These are phyloP conservation scores for Dorcoceras hygrometricum DNA, from an alignment of 257 asterid genomes.

Conservation along the genomic window DNA sequence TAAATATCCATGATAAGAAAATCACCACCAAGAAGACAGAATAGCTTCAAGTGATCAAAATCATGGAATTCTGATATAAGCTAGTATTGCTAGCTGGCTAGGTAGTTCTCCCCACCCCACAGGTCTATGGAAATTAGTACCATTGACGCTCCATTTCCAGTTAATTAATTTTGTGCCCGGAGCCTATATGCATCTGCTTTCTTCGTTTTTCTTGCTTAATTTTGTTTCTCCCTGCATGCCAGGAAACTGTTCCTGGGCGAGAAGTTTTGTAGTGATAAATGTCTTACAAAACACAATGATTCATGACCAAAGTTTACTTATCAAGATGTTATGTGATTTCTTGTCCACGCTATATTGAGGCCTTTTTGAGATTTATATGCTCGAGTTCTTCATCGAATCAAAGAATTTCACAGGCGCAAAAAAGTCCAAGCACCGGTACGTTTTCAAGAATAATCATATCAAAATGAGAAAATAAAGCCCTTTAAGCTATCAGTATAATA, in stretches of 20 bases:
- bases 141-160: conserved; percentile 59
- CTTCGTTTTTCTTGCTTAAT: background rate
- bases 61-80: background rate
- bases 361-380: conserved; percentile 11
- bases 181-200: conserved; percentile 59
- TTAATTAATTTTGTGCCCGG: no score
- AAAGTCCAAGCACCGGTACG: conserved; percentile 11
- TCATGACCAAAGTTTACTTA: conserved; percentile 27
- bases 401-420: conserved; percentile 30
- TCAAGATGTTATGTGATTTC: conserved; percentile 26
- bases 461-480: no score
- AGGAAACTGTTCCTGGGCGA: conserved; percentile 19
- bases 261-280: conserved; percentile 20
- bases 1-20: conserved; percentile 34
- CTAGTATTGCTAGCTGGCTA: conserved; percentile 21
- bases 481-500: no score
- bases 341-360: conserved; percentile 27
- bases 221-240: conserved; percentile 13
- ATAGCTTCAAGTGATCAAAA: conserved; percentile 24
- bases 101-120: conserved; percentile 12
- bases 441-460: background rate
- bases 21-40: conserved; percentile 32
- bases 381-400: conserved; percentile 27
- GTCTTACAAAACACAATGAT: conserved; percentile 34
- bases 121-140: conserved; percentile 30